Conservation (phyloP, 768 basidiomycete genomes). For the Russula olivacea region DNA sequence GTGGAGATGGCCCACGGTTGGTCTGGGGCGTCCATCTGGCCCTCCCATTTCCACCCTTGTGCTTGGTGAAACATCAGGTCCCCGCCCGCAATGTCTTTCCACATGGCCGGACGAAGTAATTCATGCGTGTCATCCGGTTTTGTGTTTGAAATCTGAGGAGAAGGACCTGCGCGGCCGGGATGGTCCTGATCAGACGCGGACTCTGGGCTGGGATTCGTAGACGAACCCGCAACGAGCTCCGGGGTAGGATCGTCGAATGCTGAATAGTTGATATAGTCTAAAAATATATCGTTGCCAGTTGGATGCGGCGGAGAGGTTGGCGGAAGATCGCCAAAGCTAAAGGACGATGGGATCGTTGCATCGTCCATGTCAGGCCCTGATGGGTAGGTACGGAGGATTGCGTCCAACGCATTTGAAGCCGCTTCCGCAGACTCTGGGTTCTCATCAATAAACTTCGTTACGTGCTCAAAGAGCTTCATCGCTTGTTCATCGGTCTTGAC, state of each 20-base stretch:
- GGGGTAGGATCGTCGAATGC: constrained; percentile 57
- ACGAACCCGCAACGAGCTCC: constrained; percentile 62
- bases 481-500: constrained; percentile 68
- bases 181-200: constrained; percentile 57
- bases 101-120: constrained; percentile 50
- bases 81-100: constrained; percentile 70
- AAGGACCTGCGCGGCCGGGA: constrained; percentile 40
- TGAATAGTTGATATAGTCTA: constrained; percentile 66
- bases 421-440: constrained; percentile 35
- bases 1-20: constrained; percentile 70
- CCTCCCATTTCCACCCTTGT: constrained; percentile 69
- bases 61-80: constrained; percentile 60
- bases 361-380: constrained; percentile 39
- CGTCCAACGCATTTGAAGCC: constrained; percentile 55
- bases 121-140: constrained; percentile 40
- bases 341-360: constrained; percentile 26
- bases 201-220: constrained; percentile 72
- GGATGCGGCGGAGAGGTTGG: constrained; percentile 28
- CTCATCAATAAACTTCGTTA: constrained; percentile 58
- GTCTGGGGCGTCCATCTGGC: constrained; percentile 56
- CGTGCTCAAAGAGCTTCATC: constrained; percentile 51
- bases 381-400: constrained; percentile 53
- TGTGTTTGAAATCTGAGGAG: constrained; percentile 39
- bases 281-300: constrained; percentile 43
- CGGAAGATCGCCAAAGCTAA: constrained; percentile 30